Percentiles rank a stretch among this genome's conserved stretches.
phyloP scores from a whole-genome alignment of 2,329 filamentous ascomycete species.

The Fusarium nodosum region DNA sequence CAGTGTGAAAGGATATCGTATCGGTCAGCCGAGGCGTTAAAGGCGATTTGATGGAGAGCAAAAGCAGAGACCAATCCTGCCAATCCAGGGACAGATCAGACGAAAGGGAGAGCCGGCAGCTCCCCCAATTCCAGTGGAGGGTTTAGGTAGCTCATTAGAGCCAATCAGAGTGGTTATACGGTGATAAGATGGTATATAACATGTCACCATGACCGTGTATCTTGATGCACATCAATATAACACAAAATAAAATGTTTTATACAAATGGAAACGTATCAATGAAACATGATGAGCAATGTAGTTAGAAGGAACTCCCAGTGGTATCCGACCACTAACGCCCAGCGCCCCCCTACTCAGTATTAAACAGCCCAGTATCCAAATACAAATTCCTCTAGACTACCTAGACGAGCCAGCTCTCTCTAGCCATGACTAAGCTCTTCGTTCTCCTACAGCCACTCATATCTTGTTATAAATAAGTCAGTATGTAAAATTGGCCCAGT shows the following conservation, averaged over 20 bases:
- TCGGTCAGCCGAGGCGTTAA: constrained; percentile 27
- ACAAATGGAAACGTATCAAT: background rate
- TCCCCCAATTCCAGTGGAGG: constrained; percentile 30
- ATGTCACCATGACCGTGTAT: constrained; percentile 21
- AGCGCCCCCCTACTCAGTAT: background rate
- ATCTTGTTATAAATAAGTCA: constrained; percentile 5
- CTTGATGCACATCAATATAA: background rate
- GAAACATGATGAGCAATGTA: background rate
- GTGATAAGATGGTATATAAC: constrained; percentile 22
- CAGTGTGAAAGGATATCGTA: constrained; percentile 25
- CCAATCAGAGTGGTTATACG: constrained; percentile 29
- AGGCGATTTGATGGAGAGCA: constrained; percentile 25
- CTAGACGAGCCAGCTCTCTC: constrained; percentile 31
- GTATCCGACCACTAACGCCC: background rate
- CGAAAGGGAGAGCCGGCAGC: constrained; percentile 40
- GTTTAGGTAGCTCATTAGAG: constrained; percentile 5
- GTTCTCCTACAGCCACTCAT: background rate
- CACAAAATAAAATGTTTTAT: background rate
- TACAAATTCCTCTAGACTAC: background rate
- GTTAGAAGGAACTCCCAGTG: background rate
- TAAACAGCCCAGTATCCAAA: background rate
- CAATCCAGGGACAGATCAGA: constrained; percentile 25
- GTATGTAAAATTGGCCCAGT: background rate
- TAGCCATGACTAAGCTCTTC: background rate
- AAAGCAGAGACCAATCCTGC: constrained; percentile 25